phyloP scores from a whole-genome alignment of 768 basidiomycete species.

The Hygrophorus russula region DNA sequence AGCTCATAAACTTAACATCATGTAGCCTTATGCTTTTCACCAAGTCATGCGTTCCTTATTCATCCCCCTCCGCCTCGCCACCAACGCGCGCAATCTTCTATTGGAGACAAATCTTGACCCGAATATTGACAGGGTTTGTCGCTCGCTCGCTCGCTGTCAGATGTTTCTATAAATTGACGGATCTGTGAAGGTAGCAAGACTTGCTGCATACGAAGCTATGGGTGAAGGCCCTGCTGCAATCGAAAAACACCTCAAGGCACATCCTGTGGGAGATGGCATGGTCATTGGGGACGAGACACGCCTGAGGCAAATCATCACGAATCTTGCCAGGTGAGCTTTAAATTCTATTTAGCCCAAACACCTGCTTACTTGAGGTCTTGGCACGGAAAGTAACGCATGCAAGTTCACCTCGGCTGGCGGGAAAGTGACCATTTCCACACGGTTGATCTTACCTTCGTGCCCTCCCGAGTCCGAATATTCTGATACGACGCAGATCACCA shows the following conservation, averaged over 20 bases:
- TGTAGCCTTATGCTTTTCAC: conserved; percentile 64
- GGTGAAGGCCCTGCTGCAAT: conserved; percentile 37
- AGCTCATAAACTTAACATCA: neutral
- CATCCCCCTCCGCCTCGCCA: conserved; percentile 55
- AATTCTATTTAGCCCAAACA: conserved; percentile 5
- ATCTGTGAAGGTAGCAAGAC: conserved; percentile 38
- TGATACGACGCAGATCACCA: neutral
- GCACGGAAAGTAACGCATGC: conserved; percentile 52
- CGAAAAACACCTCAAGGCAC: conserved; percentile 25
- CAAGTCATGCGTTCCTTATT: conserved; percentile 67
- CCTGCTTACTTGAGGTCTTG: neutral
- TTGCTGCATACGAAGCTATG: conserved; percentile 47
- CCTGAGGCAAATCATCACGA: conserved; percentile 71
- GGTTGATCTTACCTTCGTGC: conserved; percentile 32
- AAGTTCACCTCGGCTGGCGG: conserved; percentile 71
- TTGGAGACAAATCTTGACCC: conserved; percentile 61
- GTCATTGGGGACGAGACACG: conserved; percentile 82
- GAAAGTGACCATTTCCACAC: conserved; percentile 55
- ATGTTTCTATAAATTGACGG: neutral
- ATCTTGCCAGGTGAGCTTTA: conserved; percentile 54
- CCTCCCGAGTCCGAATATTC: conserved; percentile 12
- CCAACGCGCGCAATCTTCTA: conserved; percentile 54
- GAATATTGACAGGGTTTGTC: conserved; percentile 47
- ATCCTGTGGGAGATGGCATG: conserved; percentile 45
- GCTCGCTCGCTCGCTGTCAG: neutral